Conservation (phyloP, 1,139 yeast genomes). For the Geotrichum aggregatum region DNA sequence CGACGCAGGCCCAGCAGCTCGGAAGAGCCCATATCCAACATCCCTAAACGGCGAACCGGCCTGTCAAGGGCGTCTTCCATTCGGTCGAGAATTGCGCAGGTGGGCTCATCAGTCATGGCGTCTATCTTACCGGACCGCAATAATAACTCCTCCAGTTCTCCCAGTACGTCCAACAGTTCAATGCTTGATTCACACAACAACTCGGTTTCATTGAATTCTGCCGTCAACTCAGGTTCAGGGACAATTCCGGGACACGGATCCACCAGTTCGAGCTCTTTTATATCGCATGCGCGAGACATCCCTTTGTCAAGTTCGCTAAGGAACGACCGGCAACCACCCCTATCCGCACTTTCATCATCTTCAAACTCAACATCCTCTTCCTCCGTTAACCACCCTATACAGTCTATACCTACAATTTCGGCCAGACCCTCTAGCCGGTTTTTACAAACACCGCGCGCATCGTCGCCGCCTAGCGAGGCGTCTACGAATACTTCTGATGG, state of each 20-base stretch:
- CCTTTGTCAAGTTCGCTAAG: not conserved
- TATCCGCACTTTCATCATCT: not conserved
- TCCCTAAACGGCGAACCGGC: not conserved
- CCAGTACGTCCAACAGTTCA: not conserved
- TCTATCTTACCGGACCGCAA: constrained; percentile 10
- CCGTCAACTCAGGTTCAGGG: too few relatives aligned
- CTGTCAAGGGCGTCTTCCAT: constrained; percentile 2
- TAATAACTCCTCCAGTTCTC: not conserved
- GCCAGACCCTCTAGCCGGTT: not conserved
- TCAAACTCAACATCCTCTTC: constrained; percentile 6
- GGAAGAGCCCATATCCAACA: not conserved
- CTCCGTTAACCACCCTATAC: not conserved
- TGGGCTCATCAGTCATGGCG: constrained; percentile 18
- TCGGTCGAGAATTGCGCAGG: constrained; percentile 13
- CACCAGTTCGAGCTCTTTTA: not conserved
- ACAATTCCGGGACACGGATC: too few relatives aligned
- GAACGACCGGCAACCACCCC: not conserved
- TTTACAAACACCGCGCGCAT: not conserved
- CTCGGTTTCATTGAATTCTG: too few relatives aligned
- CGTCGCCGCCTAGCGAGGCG: not conserved
- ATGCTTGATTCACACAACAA: too few relatives aligned
- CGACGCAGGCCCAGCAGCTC: constrained; percentile 1
- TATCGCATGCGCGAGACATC: not conserved
- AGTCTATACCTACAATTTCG: not conserved
- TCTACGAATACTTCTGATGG: not conserved